These are phyloP conservation scores for Physcia stellaris DNA, from an alignment of 495 filamentous ascomycete genomes.

Conservation along the genomic window DNA sequence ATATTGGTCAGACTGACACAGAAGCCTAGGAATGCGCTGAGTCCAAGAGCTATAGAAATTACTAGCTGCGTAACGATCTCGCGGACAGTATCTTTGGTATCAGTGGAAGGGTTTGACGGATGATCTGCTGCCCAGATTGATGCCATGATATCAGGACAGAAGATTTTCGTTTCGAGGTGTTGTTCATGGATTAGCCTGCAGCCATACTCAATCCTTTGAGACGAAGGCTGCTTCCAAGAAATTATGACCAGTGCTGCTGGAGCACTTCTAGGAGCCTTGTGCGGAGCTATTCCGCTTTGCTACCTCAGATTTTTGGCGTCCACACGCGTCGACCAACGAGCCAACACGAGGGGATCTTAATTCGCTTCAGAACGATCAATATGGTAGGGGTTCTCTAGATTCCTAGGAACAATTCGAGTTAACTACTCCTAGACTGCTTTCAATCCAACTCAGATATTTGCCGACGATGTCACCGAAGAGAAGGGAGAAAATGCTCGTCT, in stretches of 20 bases:
- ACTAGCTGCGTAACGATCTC: conserved; percentile 46
- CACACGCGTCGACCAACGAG: too few relatives aligned
- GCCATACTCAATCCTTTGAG: conserved; percentile 2
- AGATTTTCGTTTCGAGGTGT: not conserved
- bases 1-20: conserved; percentile 49
- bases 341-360: too few relatives aligned
- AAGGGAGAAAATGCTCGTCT: conserved; percentile 99
- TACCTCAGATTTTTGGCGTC: too few relatives aligned
- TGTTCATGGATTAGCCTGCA: conserved; percentile 8
- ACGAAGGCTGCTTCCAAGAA: too few relatives aligned
- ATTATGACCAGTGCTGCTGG: too few relatives aligned
- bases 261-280: too few relatives aligned
- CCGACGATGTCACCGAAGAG: conserved; percentile 91
- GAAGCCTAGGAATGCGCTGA: conserved; percentile 47
- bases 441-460: conserved; percentile 92
- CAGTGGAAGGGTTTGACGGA: too few relatives aligned
- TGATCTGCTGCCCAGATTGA: too few relatives aligned
- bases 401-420: not conserved
- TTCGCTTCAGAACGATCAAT: too few relatives aligned
- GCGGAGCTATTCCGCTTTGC: too few relatives aligned
- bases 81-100: too few relatives aligned
- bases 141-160: too few relatives aligned
- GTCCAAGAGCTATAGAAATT: conserved; percentile 41
- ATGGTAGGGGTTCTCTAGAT: not conserved
- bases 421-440: conserved; percentile 28